Base-by-base conservation (phyloP, 2,329 filamentous ascomycete genomes). In the Pezicula carpinea region DNA sequence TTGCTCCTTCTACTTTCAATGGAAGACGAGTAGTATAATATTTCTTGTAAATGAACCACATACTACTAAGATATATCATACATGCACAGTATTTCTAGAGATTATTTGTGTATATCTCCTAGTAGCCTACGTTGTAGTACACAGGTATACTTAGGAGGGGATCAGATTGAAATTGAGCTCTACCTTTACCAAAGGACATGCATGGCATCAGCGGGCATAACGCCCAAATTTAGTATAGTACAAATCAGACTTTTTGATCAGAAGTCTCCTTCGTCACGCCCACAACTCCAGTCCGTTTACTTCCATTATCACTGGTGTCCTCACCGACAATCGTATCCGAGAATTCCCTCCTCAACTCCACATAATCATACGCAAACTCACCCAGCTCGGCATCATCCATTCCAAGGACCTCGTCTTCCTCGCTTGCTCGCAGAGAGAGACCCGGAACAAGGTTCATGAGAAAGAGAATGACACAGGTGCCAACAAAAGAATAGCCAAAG, bases 361-460 rank as follows among this genome's bases (percentile, higher is more conserved):
- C 44, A 45, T 93, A 95, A 66, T 95, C 89, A 65, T 95, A 95
- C 17, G 88, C 89, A 64, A 92, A 95, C 70, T 95, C 89, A 65
- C 89, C 89, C 60, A 95, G 87, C 67, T 95, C 88, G 26, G 86
- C 82, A 57, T 95, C 89, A 61, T 93, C 89, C 48, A 93, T 89
- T 52, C 89, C 89, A 39, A 88, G 70, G 40, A 89, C 81, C 66
- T 95, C 89, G 35, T 87, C 47, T n/a, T 52, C 44, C 31, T 46
- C 47, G 11, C 34, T 39, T 2, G 39, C 49, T 32, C 49, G 33
- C 39, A 95, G 79, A 49, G 79, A 79, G 34, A 93, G 71, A 10
- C 83, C 83, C 1, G 88, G 87, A 19, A 92, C 73, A 53, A 89
- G 73, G 63, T 89, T 89, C 69, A 91, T 82, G 52, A 90, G 57